A percentile compares a stretch with the other conserved stretches of the same genome.
phyloP scores from a whole-genome alignment of 164 flowering plant species.

The Protea cynaroides region DNA sequence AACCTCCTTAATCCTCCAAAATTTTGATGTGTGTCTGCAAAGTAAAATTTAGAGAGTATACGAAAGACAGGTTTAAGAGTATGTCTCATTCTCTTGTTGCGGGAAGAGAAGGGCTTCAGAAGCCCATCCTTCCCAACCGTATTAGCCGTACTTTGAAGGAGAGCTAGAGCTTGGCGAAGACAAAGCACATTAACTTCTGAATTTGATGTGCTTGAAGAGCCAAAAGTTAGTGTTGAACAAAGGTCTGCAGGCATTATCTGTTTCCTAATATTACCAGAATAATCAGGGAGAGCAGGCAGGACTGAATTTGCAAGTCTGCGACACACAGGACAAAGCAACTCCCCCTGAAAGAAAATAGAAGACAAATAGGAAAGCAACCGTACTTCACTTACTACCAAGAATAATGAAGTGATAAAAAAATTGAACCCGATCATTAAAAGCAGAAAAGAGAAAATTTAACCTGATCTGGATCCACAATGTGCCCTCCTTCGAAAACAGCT shows the following conservation, averaged over 20 bases:
- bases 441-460: slow-evolving; percentile 20
- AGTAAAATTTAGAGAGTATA: slow-evolving; percentile 58
- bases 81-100: slow-evolving; percentile 19
- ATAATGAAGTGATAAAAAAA: slow-evolving; percentile 4
- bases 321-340: slow-evolving; percentile 92
- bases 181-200: slow-evolving; percentile 18
- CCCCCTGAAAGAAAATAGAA: slow-evolving; percentile 49
- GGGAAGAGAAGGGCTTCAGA: slow-evolving; percentile 29
- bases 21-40: slow-evolving; percentile 38
- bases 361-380: neutral
- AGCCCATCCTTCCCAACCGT: slow-evolving; percentile 35
- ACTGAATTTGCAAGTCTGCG: slow-evolving; percentile 83
- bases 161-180: slow-evolving; percentile 46
- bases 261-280: slow-evolving; percentile 21
- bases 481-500: slow-evolving; percentile 79
- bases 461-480: slow-evolving; percentile 87
- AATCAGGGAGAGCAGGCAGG: slow-evolving; percentile 51
- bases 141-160: slow-evolving; percentile 50
- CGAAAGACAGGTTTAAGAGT: slow-evolving; percentile 44
- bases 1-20: slow-evolving; percentile 36
- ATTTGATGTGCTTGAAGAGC: slow-evolving; percentile 17
- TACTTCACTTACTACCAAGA: neutral
- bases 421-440: no score
- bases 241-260: slow-evolving; percentile 12
- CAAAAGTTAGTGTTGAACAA: slow-evolving; percentile 13